Conservation (phyloP, 208 protist species). For the Vickermania ingenoplastis region DNA sequence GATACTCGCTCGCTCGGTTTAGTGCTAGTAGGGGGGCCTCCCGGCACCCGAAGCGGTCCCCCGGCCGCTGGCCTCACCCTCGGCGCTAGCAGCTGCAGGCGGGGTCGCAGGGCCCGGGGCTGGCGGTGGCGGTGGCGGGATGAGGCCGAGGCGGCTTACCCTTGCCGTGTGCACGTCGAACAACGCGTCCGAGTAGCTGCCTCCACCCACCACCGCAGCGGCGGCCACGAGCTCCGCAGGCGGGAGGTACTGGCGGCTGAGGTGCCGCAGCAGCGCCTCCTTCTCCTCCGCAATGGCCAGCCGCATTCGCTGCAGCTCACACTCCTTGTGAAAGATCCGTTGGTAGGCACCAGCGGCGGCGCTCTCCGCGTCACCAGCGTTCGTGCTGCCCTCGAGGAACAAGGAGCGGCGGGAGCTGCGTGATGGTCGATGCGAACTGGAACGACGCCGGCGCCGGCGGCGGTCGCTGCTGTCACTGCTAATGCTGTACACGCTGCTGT, state of each 20-base stretch:
- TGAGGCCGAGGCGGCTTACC: not conserved
- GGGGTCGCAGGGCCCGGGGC: no score
- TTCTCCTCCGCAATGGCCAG: conserved; percentile 42
- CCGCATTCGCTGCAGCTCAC: conserved; percentile 34
- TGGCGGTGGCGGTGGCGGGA: not conserved
- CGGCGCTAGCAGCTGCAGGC: no score
- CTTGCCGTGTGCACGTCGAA: not conserved
- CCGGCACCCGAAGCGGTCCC: no score
- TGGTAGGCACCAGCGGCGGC: conserved; percentile 35
- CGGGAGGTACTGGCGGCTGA: not conserved
- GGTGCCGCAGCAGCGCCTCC: conserved; percentile 20
- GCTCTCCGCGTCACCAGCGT: conserved; percentile 13
- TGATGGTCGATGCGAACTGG: not conserved
- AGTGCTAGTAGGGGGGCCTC: not conserved
- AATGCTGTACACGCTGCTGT: not conserved
- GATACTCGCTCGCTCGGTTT: not conserved
- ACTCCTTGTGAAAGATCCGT: conserved; percentile 40
- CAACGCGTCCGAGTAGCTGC: not conserved
- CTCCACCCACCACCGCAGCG: not conserved
- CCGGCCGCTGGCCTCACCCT: no score
- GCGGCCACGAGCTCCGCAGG: not conserved
- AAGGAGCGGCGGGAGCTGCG: not conserved
- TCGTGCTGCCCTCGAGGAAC: no score
- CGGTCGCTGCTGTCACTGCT: not conserved
- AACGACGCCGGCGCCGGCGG: not conserved